Evolutionary conservation across 2,329 filamentous ascomycete genomes (phyloP), one percentile per base, ranked within the genome.

Genomic region (Alternaria alternata): DNA sequence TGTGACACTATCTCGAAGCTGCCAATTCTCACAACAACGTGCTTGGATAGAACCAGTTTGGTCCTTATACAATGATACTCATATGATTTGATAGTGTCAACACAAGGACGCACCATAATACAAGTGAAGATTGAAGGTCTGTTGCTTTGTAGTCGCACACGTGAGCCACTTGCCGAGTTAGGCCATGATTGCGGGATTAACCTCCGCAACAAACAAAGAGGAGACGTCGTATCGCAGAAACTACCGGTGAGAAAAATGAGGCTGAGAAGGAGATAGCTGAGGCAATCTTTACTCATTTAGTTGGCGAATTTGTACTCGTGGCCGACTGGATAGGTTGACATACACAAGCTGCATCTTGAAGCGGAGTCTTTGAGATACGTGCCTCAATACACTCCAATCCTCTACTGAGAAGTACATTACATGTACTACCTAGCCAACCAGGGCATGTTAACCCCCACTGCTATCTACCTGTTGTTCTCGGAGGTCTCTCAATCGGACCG

Each of bases 401-500:
- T 14, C 12, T 11, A 16, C 20, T 16, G 11, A 11, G 14, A 12
- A 42, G 11, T 24, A 24, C 20, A 42, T 5, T 8, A 42, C 12
- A 16, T 42, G 39, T 42, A 42, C 11, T 12, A 42, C 7, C 20
- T 42, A 6, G 16, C 39, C 39, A 42, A 42, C 16, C 20, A 6
- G 9, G 12, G 24, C 14, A 24, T 7, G 20, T 26, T 16, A 26
- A 49, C 16, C 16, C 30, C 18, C 46, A 16, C 22, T 49, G 46
- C 22, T 36, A 49, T 36, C 46, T 36, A 26, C 8, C 14, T 24
- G 14, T 24, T 12, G 46, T 36, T 20, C 34, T 34, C 20, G 9
- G 20, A 49, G 46, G 46, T 26, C 34, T 3, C 30, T 36, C 46
- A 49, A 26, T 49, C 46, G 30, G 46, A 49, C 46, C 46, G 46